Evolutionary conservation across 257 asterid species (phyloP).

Genomic region (Nyctanthes arbortristis): DNA sequence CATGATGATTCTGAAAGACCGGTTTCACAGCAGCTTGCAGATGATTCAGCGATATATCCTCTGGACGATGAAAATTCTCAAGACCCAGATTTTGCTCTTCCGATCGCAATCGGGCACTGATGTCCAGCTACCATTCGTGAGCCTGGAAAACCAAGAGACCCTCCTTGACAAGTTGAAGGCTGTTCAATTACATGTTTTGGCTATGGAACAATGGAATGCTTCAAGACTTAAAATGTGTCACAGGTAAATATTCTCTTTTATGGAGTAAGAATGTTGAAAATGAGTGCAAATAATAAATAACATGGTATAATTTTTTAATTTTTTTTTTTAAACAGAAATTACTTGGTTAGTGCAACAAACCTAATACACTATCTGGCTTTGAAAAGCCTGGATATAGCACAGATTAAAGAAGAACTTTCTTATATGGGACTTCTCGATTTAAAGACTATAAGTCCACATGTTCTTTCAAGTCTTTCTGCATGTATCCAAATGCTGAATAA

Average conservation of each 20-base stretch:
- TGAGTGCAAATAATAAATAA: not conserved
- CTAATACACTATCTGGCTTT: constrained; percentile 63
- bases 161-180: constrained; percentile 67
- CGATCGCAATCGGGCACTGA: constrained; percentile 30
- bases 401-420: constrained; percentile 56
- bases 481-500: constrained; percentile 49
- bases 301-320: not conserved
- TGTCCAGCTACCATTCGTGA: constrained; percentile 26
- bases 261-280: constrained; percentile 6
- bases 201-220: constrained; percentile 81
- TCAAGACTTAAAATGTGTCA: constrained; percentile 55
- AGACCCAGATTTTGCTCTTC: constrained; percentile 32
- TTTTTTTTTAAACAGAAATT: constrained; percentile 43
- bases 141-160: constrained; percentile 38
- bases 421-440: constrained; percentile 50
- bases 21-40: no score
- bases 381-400: constrained; percentile 51
- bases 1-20: no score
- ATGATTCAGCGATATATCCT: constrained; percentile 26
- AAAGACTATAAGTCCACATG: constrained; percentile 52
- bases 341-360: constrained; percentile 55
- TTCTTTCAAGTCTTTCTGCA: constrained; percentile 65
- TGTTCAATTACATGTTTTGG: constrained; percentile 60
- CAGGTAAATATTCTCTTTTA: constrained; percentile 37
- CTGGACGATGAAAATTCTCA: constrained; percentile 23